These are phyloP conservation scores for Rubroshorea leprosula DNA, from an alignment of 345 rosid species.

Conservation along the genomic window DNA sequence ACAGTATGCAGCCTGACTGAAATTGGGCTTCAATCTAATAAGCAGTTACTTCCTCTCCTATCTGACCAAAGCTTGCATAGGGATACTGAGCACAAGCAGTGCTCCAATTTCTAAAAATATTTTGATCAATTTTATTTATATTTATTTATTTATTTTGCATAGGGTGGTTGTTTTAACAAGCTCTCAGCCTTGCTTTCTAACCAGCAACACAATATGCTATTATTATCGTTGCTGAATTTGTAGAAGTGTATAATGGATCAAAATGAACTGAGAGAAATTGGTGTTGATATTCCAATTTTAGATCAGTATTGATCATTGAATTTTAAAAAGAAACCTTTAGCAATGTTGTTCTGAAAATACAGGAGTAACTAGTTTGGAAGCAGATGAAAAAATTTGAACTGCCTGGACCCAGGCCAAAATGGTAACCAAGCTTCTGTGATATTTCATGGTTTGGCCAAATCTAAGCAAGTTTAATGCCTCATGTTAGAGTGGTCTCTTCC, in stretches of 20 bases:
- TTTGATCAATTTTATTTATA: too few relatives aligned
- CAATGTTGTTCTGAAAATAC: too few relatives aligned
- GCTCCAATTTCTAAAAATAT: not conserved
- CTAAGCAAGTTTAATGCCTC: not conserved
- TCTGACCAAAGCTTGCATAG: not conserved
- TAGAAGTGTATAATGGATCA: too few relatives aligned
- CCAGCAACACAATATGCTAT: too few relatives aligned
- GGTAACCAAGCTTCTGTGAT: not conserved
- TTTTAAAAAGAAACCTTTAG: too few relatives aligned
- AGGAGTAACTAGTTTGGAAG: not conserved
- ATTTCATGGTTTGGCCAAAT: too few relatives aligned
- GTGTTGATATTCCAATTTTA: not conserved
- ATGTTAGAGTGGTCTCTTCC: not conserved
- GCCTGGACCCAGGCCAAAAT: not conserved
- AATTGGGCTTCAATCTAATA: constrained; percentile 4
- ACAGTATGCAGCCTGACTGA: not conserved
- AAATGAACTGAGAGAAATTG: not conserved
- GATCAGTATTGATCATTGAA: not conserved
- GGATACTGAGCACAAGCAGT: constrained; percentile 1
- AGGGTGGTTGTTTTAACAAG: too few relatives aligned
- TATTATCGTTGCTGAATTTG: too few relatives aligned
- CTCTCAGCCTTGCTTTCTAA: too few relatives aligned
- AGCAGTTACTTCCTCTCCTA: not conserved
- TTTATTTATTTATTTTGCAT: too few relatives aligned
- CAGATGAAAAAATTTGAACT: not conserved